Evolutionary conservation across 2,329 filamentous ascomycete genomes (phyloP), one percentile per base, ranked within the genome.

Genomic region (Neocucurbitaria cava): DNA sequence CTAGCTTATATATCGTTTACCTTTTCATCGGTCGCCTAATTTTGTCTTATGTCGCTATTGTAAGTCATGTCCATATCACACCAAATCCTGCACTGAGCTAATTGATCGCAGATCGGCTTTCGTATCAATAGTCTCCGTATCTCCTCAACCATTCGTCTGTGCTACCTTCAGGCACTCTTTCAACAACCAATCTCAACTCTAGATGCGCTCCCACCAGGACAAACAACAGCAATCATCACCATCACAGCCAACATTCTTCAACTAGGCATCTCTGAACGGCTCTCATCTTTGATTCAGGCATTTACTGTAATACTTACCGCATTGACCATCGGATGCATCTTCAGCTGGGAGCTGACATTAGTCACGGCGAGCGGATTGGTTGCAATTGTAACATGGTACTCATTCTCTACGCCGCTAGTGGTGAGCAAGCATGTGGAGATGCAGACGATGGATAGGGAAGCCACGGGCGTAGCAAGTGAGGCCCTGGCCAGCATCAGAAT

Each of bases 11-110:
- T 58, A 85, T 86, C 55, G 73, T 87, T 13, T 86, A 85, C 62
- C 75, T 87, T 1, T 86, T 87, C 56, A 73, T 84, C 18, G 84
- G 72, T 13, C 83, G 83, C 49, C 82, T 86, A 35, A 60, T 76
- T 3, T 69, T 86, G n/a, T 80, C 78, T 0, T 87, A 86, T 56
- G 63, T 84, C 17, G 83, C 83, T 54, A 82, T 82, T 60, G 82
- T 85, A 71, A 33, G 56, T 46, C 3, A n/a, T 28, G 24, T 15
- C 13, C 6, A 20, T 21, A 8, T 5, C 17, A 8, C 6, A 35
- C 17, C 11, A 9, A 23, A 21, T n/a, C 5, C 5, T 20, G 18
- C n/a, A 35, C 30, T 28, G 36, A 11, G 36, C 56, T 64, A 13
- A 64, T 9, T 24, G 18, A 5, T 42, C 11, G 28, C 21, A 69